phyloP scores from a whole-genome alignment of 768 basidiomycete genomes.

The Tylopilus plumbeoviolaceoides region DNA sequence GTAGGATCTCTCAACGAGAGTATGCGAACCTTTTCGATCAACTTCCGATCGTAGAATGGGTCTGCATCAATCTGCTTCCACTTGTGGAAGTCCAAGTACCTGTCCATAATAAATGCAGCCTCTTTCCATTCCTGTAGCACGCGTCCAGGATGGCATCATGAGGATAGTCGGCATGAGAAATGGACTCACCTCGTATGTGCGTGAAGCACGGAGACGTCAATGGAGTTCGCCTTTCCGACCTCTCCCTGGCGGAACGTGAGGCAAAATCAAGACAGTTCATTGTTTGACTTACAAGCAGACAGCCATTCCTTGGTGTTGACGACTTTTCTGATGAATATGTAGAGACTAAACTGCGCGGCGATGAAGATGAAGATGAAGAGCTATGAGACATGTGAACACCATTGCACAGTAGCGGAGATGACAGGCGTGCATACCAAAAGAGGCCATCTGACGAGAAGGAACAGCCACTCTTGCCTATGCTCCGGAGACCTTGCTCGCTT shows the following conservation, averaged over 20 bases:
- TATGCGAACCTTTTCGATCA: constrained; percentile 65
- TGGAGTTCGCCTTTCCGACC: constrained; percentile 79
- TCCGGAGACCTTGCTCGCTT: constrained; percentile 32
- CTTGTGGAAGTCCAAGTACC: constrained; percentile 76
- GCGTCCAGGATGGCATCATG: neutral
- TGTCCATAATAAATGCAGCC: constrained; percentile 73
- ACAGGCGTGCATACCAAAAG: constrained; percentile 60
- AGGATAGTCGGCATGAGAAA: neutral
- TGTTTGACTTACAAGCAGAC: constrained; percentile 64
- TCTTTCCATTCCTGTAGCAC: constrained; percentile 76
- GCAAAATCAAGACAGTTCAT: neutral
- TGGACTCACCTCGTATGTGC: constrained; percentile 61
- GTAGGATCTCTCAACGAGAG: neutral
- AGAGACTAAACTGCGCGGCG: constrained; percentile 76
- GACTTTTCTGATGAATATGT: constrained; percentile 83
- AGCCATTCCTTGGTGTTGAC: constrained; percentile 95
- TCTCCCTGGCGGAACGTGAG: constrained; percentile 53
- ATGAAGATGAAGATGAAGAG: constrained; percentile 82
- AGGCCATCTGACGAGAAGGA: constrained; percentile 81
- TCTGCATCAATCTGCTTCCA: constrained; percentile 93
- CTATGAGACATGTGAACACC: constrained; percentile 38
- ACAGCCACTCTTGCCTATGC: constrained; percentile 68
- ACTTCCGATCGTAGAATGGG: constrained; percentile 85
- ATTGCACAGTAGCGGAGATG: neutral
- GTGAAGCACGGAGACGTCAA: constrained; percentile 67